Base-by-base conservation (phyloP, 495 filamentous ascomycete genomes). In the Penicillium psychrofluorescens region DNA sequence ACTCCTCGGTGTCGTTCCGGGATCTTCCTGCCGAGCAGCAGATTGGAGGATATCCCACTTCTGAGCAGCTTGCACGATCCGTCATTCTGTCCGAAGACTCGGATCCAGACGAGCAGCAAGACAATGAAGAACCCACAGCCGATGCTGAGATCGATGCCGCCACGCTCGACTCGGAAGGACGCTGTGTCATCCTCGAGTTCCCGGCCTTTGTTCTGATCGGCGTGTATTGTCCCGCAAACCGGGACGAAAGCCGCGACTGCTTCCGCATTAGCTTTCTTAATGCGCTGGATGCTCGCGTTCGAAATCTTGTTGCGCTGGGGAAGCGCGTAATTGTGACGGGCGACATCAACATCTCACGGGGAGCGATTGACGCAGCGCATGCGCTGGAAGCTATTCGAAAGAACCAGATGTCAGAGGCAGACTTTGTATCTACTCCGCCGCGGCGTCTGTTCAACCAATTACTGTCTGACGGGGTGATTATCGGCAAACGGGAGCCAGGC, bases 181-280 rank as follows among this genome's bases (percentile, higher is more conserved):
- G 92, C 33, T 90, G 88, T 53, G 79, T 96, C 6, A 70, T 95
- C n/a, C 74, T 98, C 2, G 92, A 98, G 55, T 96, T 98, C 54
- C 88, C 89, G 1, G 91, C 89, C 10, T 97, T 98, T 54, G 86
- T 98, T 13, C 72, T 98, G 2, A 80, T 98, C 35, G 92, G 91
- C 10, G 75, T 88, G 11, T 97, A 98, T 61, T 85, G 82, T 51
- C 92, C 92, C 12, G 92, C 92, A 8, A 85, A 85, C 54, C 77
- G 87, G 44, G 90, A 95, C 53, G 85, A 90, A 42, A 78, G 77
- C n/a, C 75, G 92, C 16, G 85, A 90, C 48, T 79, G 82, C 40
- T 97, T 95, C 50, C 81, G 91, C 11, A 74, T 86, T 41, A 79
- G 76, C 12, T 98, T 94, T 53, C 72, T 92, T 40, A 76, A 82